Evolutionary conservation across 257 asterid genomes (phyloP), one percentile per base, ranked within the genome.

Genomic region (Cruciata laevipes): DNA sequence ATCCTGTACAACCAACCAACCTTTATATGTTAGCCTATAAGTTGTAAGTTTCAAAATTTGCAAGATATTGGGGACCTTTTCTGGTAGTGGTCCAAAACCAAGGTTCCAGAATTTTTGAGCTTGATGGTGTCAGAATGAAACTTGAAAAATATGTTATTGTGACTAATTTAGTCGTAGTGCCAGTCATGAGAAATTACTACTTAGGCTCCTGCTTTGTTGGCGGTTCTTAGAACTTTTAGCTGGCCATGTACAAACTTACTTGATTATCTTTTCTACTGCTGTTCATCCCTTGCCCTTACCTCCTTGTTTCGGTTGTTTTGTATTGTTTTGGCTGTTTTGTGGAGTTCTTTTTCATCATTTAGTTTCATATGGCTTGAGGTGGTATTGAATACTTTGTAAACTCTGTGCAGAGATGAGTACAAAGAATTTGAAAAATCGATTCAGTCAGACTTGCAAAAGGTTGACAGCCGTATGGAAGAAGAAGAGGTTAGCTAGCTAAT

Each of bases 381-480:
- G 30, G 64, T 66, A 51, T 61, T 51, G 61, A 49, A 64, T 32
- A 66, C 57, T 67, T 74, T 33, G 63, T 14, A 24, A 60, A 66
- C 70, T 30, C 56, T 69, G 40, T 61, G 23, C 82, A 93, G 99
- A 87, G 95, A 93, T 80, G 97, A 90, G 80, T 90, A 90, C 72
- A 93, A 90, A 84, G 99, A 90, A 79, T 93, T 87, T 55, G 99
- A 93, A 76, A 90, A 85, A 80, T 73, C 85, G 77, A 93, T 93
- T 86, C 91, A 93, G 71, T 95, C 82, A 71, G 97, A 93, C 76
- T 73, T 93, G 57, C 77, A 81, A 76, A 86, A 83, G 76, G 72
- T 93, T 31, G 99, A 93, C 77, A 83, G 83, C 75, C 95, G 92
- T 33, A 35, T 93, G 88, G 97, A 93, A 86, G 99, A 93, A 81